Evolutionary conservation across 208 protist genomes (phyloP).

Genomic region (Trypanosoma caninum): DNA sequence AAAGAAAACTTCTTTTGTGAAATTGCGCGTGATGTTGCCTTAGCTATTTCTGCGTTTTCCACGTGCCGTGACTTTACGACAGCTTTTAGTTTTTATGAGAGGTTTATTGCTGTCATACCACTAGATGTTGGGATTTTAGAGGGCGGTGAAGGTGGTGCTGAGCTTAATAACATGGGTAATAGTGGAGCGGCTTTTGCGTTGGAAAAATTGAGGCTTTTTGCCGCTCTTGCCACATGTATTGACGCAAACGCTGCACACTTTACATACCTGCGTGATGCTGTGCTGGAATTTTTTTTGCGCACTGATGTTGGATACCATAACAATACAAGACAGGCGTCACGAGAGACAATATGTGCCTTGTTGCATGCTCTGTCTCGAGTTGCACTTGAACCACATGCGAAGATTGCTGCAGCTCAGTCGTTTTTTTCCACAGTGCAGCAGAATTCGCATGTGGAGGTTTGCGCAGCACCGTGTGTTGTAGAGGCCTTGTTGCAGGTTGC

Average conservation of each 20-base stretch:
- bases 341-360: conserved; percentile 26
- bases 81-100: conserved; percentile 6
- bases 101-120: conserved; percentile 6
- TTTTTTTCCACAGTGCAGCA: conserved; percentile 22
- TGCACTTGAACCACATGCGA: conserved; percentile 20
- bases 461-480: background rate
- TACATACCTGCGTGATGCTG: conserved; percentile 27
- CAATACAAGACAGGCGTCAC: background rate
- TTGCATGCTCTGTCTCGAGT: conserved; percentile 33
- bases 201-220: conserved; percentile 25
- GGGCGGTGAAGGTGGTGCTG: background rate
- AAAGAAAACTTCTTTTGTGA: background rate
- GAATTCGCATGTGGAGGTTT: conserved; percentile 28
- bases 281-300: conserved; percentile 27
- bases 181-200: background rate
- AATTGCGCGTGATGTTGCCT: conserved; percentile 1
- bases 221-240: conserved; percentile 30
- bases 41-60: conserved; percentile 18
- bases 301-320: conserved; percentile 37
- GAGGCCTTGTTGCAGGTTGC: conserved; percentile 19
- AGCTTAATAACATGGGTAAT: background rate
- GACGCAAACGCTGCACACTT: conserved; percentile 40
- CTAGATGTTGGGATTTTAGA: background rate
- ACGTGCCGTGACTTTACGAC: conserved; percentile 6
- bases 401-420: conserved; percentile 16